Evolutionary conservation across 2,329 filamentous ascomycete species (phyloP).

Genomic region (Colletotrichum chlorophyti): DNA sequence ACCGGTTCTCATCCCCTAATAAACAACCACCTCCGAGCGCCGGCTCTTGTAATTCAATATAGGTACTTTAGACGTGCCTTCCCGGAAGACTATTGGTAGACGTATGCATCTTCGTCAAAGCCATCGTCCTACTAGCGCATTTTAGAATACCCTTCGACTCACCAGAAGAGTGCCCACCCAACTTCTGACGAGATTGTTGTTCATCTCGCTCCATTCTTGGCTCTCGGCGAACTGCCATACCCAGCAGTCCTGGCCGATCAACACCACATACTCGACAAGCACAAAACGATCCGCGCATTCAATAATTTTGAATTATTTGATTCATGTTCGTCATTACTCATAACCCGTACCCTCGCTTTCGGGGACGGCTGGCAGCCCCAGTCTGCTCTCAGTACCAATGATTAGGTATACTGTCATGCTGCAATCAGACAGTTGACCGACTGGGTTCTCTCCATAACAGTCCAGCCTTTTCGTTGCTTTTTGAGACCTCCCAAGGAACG

Average conservation of each 20-base stretch:
- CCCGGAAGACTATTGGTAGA: no score
- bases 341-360: background rate
- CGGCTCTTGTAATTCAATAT: no score
- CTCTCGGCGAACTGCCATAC: background rate
- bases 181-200: background rate
- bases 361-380: background rate
- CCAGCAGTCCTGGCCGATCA: background rate
- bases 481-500: background rate
- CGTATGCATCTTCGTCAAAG: no score
- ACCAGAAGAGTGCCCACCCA: background rate
- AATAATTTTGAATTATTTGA: background rate
- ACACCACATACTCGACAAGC: background rate
- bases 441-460: background rate
- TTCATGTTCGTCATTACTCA: constrained; percentile 13
- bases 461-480: background rate
- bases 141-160: no score
- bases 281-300: no score
- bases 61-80: no score
- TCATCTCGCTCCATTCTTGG: background rate
- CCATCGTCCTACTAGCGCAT: no score
- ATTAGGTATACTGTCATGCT: background rate
- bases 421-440: background rate
- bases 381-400: constrained; percentile 2
- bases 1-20: no score
- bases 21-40: background rate